phyloP scores from a whole-genome alignment of 106 monocot species.

The Allium fistulosum region DNA sequence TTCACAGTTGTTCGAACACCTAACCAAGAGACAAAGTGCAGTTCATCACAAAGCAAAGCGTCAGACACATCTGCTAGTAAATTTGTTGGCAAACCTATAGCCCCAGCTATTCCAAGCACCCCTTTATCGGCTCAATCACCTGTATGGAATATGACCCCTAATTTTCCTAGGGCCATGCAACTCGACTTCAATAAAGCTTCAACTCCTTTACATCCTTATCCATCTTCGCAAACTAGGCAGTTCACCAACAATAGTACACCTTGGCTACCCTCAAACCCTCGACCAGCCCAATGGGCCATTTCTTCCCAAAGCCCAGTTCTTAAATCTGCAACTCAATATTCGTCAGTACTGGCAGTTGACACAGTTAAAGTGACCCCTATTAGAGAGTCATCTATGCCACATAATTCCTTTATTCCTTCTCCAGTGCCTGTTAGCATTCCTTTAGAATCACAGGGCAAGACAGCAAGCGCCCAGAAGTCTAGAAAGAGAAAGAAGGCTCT shows the following conservation, averaged over 20 bases:
- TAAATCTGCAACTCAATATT: slow-evolving; percentile 21
- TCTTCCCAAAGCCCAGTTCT: slow-evolving; percentile 29
- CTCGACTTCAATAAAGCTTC: slow-evolving; percentile 46
- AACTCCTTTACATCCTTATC: slow-evolving; percentile 47
- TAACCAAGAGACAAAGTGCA: slow-evolving; percentile 17
- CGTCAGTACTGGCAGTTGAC: slow-evolving; percentile 25
- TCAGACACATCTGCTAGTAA: slow-evolving; percentile 9
- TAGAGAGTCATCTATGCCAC: slow-evolving; percentile 29
- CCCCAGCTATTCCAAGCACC: slow-evolving; percentile 16
- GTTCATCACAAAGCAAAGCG: slow-evolving; percentile 29
- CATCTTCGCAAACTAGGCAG: slow-evolving; percentile 37
- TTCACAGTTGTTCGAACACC: slow-evolving; percentile 30
- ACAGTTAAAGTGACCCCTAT: slow-evolving; percentile 30
- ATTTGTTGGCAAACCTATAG: slow-evolving; percentile 26
- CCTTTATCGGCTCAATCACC: slow-evolving; percentile 40
- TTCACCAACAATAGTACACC: slow-evolving; percentile 27
- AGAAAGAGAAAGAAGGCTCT: slow-evolving; percentile 62
- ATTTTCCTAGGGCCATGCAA: slow-evolving; percentile 34
- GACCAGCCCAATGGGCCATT: slow-evolving; percentile 30
- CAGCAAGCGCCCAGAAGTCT: slow-evolving; percentile 34
- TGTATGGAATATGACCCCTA: slow-evolving; percentile 34
- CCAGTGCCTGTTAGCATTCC: slow-evolving; percentile 5
- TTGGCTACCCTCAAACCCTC: slow-evolving; percentile 37
- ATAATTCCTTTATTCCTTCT: slow-evolving; percentile 23
- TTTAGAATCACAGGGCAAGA: slow-evolving; percentile 22